A percentile compares a stretch with the other conserved stretches of the same genome.
These are phyloP conservation scores for Suzukiozyma palmioleophila DNA, from an alignment of 1,139 yeast genomes.

Conservation along the genomic window DNA sequence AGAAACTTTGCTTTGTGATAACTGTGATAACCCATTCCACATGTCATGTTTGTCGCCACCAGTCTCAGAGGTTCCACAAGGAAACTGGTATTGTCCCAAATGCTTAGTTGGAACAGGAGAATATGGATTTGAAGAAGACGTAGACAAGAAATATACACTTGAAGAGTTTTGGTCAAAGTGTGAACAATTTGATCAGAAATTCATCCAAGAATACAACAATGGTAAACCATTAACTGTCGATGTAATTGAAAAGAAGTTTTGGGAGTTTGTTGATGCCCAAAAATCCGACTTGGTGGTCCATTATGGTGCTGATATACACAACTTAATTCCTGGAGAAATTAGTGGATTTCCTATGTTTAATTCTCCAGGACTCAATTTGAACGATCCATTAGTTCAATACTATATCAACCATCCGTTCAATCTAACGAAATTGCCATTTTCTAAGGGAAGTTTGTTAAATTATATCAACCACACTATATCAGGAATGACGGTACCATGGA, in stretches of 20 bases:
- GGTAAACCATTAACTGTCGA: slow-evolving; percentile 33
- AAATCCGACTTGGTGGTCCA: slow-evolving; percentile 51
- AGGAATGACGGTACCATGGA: slow-evolving; percentile 84
- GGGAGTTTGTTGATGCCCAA: slow-evolving; percentile 49
- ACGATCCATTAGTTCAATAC: slow-evolving; percentile 17
- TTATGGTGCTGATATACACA: slow-evolving; percentile 79
- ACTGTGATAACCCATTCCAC: slow-evolving; percentile 70
- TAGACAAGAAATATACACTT: slow-evolving; percentile 49
- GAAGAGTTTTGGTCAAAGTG: slow-evolving; percentile 62
- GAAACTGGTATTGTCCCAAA: slow-evolving; percentile 75
- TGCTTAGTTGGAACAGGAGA: slow-evolving; percentile 86
- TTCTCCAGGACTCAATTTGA: slow-evolving; percentile 21
- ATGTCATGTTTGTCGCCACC: slow-evolving; percentile 57
- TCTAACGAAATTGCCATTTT: slow-evolving; percentile 61
- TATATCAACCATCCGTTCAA: slow-evolving; percentile 63
- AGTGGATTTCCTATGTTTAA: slow-evolving; percentile 59
- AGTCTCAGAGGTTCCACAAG: slow-evolving; percentile 44
- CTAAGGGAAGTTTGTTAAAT: slow-evolving; percentile 59
- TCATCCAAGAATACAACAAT: slow-evolving; percentile 24
- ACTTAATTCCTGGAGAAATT: slow-evolving; percentile 53
- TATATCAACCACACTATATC: slow-evolving; percentile 59
- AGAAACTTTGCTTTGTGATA: slow-evolving; percentile 60
- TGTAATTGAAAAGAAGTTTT: slow-evolving; percentile 52
- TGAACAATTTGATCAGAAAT: slow-evolving; percentile 42
- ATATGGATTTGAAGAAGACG: slow-evolving; percentile 81